Conservation (phyloP, 495 filamentous ascomycete species). For the Hyaloscypha finlandica region DNA sequence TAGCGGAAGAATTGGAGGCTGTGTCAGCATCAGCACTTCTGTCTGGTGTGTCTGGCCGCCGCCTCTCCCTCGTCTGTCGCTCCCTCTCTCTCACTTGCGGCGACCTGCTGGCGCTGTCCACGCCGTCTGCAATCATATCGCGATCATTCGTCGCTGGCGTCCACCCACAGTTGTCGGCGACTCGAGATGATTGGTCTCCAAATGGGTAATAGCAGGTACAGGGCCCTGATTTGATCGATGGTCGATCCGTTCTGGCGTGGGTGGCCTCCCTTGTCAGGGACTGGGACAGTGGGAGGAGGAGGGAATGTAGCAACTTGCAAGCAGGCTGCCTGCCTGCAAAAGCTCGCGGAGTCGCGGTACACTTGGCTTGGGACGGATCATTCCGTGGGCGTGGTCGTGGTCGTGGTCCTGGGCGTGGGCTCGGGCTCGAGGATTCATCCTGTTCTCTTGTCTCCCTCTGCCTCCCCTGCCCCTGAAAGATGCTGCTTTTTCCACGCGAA, state of each 20-base stretch:
- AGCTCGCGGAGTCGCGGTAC: too few species aligned
- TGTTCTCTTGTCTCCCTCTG: too few species aligned
- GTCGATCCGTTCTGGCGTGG: not conserved
- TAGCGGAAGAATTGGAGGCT: constrained; percentile 9
- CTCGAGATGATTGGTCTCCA: not conserved
- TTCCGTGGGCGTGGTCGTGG: too few species aligned
- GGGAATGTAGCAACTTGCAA: not conserved
- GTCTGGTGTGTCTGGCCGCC: not conserved
- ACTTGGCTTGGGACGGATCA: too few species aligned
- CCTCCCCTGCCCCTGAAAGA: not conserved
- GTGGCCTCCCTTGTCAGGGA: not conserved
- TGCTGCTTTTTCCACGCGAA: not conserved
- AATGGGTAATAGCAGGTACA: not conserved
- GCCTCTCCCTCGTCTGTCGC: not conserved
- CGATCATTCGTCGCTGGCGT: not conserved
- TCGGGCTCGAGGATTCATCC: too few species aligned
- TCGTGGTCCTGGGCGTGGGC: too few species aligned
- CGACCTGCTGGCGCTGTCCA: not conserved
- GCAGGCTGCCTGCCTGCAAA: not conserved
- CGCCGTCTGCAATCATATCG: not conserved
- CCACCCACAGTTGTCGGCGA: not conserved
- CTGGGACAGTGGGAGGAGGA: too few species aligned
- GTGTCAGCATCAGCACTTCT: constrained; percentile 7
- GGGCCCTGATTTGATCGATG: not conserved
- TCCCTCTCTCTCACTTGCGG: not conserved